Evolutionary conservation across 257 asterid species (phyloP).

Genomic region (Petunia axillaris): DNA sequence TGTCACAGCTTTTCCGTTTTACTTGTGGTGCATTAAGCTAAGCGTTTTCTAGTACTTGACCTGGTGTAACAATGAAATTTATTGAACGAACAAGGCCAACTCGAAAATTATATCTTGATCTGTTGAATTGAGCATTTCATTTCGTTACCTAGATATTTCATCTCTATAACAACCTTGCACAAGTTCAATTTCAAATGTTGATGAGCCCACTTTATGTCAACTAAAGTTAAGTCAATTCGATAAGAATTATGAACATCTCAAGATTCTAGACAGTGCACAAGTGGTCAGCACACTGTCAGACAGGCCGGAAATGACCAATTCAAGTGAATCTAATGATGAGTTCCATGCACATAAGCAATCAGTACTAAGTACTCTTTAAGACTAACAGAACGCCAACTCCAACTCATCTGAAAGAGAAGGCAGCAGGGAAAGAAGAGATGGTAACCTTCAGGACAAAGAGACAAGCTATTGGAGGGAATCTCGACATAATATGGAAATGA

Average conservation of each 20-base stretch:
- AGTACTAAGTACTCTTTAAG: background rate
- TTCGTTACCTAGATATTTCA: background rate
- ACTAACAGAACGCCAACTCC: background rate
- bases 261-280: background rate
- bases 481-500: background rate
- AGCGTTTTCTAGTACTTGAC: background rate
- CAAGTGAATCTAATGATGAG: background rate
- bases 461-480: background rate
- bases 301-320: background rate
- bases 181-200: background rate
- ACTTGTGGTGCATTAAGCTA: background rate
- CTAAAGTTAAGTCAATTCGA: background rate
- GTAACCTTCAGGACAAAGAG: background rate
- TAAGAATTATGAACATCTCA: background rate
- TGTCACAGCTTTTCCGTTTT: background rate
- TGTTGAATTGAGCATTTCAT: background rate
- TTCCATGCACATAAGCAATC: background rate
- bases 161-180: background rate
- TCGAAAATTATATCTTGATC: background rate
- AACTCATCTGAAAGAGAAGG: background rate
- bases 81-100: background rate
- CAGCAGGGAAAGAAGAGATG: background rate
- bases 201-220: conserved; percentile 9
- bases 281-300: background rate
- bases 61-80: background rate